A percentile compares a stretch with the other conserved stretches of the same genome.
phyloP scores from a whole-genome alignment of 2,329 filamentous ascomycete species.

The Sporothrix inflata region DNA sequence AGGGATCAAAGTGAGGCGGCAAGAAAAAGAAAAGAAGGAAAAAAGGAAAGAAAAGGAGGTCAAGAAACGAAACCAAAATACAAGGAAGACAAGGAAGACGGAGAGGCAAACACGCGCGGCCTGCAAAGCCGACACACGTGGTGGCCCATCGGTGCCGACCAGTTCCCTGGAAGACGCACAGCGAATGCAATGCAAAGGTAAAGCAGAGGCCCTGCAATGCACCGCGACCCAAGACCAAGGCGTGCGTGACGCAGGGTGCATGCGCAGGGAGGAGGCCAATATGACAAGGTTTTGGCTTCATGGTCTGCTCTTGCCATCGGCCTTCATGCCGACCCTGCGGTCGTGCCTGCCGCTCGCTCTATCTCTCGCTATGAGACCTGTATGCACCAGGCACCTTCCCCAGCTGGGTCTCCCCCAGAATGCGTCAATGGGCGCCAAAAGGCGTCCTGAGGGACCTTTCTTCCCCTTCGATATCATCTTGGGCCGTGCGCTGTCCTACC shows the following conservation, averaged over 20 bases:
- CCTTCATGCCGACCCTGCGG: neutral
- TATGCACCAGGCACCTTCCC: neutral
- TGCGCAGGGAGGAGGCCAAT: neutral
- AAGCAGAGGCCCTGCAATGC: neutral
- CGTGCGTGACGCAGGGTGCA: neutral
- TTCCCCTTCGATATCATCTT: neutral
- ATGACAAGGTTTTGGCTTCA: too few relatives aligned
- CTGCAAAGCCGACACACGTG: slow-evolving; percentile 5
- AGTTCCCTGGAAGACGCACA: slow-evolving; percentile 7
- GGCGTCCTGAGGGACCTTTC: neutral
- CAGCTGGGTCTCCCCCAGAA: neutral
- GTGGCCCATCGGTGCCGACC: neutral
- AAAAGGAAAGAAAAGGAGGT: neutral
- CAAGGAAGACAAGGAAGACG: neutral
- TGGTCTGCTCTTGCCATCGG: neutral
- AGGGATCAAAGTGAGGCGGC: neutral
- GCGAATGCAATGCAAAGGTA: neutral
- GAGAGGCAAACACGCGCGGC: neutral
- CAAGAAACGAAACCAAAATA: neutral
- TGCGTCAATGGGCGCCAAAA: too few relatives aligned
- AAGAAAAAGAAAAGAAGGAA: neutral
- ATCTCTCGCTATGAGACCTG: neutral
- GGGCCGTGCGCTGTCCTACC: neutral
- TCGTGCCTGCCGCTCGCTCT: neutral
- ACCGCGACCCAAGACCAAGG: neutral